These are phyloP conservation scores for Epichloe gansuensis DNA, from an alignment of 2,329 filamentous ascomycete species.

Conservation along the genomic window DNA sequence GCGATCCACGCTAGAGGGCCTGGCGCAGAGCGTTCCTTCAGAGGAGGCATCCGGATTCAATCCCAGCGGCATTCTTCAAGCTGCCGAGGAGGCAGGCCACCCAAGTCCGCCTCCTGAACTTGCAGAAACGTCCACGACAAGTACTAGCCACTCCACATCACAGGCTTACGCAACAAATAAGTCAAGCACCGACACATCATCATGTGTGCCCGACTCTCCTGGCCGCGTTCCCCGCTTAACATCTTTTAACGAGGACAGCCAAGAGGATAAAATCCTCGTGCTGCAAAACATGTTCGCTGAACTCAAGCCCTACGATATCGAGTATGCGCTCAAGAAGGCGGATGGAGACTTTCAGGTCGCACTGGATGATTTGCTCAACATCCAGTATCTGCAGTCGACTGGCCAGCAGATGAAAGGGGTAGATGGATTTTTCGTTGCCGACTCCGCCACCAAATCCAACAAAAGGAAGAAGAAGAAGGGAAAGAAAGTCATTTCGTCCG, in stretches of 20 bases:
- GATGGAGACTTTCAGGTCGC: constrained; percentile 54
- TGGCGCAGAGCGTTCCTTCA: constrained; percentile 49
- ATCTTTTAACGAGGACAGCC: constrained; percentile 28
- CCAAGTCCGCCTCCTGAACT: neutral
- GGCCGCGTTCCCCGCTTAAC: constrained; percentile 18
- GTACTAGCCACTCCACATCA: constrained; percentile 16
- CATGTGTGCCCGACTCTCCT: constrained; percentile 11
- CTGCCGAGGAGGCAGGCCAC: constrained; percentile 11
- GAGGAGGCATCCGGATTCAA: constrained; percentile 71
- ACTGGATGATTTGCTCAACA: constrained; percentile 69
- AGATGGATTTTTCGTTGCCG: constrained; percentile 62
- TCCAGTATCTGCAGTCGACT: constrained; percentile 61
- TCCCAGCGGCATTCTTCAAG: constrained; percentile 53
- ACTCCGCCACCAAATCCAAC: constrained; percentile 22
- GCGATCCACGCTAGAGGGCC: constrained; percentile 44
- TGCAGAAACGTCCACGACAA: constrained; percentile 14
- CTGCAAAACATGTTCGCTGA: constrained; percentile 61
- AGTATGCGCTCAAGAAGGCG: constrained; percentile 52
- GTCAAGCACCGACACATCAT: constrained; percentile 15
- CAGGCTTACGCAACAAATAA: constrained; percentile 14
- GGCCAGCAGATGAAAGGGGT: constrained; percentile 56
- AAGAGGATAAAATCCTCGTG: constrained; percentile 48
- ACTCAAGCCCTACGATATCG: constrained; percentile 52
- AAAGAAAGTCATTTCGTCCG: constrained; percentile 14
- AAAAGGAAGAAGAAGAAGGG: constrained; percentile 27